phyloP scores from a whole-genome alignment of 2,329 filamentous ascomycete species.

The Fusarium sambucinum region DNA sequence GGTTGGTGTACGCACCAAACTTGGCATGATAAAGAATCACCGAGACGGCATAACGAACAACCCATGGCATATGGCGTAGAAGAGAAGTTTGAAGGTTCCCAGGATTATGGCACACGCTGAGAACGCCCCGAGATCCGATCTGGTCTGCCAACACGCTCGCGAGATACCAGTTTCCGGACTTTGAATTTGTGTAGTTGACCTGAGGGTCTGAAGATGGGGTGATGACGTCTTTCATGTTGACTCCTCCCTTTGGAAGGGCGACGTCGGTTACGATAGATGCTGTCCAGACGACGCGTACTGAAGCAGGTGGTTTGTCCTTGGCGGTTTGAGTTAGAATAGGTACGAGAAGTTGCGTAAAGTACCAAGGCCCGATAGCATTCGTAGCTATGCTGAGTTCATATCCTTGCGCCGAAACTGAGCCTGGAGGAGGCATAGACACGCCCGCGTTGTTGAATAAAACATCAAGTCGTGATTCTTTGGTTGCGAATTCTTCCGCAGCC shows the following conservation, averaged over 20 bases:
- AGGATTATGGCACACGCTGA: conserved; percentile 29
- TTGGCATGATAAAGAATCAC: conserved; percentile 22
- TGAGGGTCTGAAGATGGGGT: conserved; percentile 2
- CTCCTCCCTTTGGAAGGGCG: conserved; percentile 11
- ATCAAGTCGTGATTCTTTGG: conserved; percentile 22
- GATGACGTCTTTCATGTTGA: conserved; percentile 16
- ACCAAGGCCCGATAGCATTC: conserved; percentile 32
- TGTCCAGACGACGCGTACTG: conserved; percentile 32
- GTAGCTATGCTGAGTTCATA: conserved; percentile 38
- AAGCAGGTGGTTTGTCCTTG: neutral
- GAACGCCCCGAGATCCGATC: conserved; percentile 1
- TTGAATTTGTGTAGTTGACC: conserved; percentile 29
- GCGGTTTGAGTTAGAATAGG: conserved; percentile 16
- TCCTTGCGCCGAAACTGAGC: conserved; percentile 28
- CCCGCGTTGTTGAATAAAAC: conserved; percentile 40
- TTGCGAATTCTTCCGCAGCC: conserved; percentile 19
- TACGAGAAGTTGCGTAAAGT: conserved; percentile 32
- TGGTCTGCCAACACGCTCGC: conserved; percentile 13
- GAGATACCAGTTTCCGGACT: conserved; percentile 36
- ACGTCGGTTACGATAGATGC: conserved; percentile 31
- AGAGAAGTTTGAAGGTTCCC: conserved; percentile 29
- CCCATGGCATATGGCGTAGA: conserved; percentile 23
- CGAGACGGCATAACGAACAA: conserved; percentile 1
- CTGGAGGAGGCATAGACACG: conserved; percentile 22
- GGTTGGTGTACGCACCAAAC: conserved; percentile 23